Evolutionary conservation across 305 asterid species (phyloP).

Genomic region (Euphrasia arctica): DNA sequence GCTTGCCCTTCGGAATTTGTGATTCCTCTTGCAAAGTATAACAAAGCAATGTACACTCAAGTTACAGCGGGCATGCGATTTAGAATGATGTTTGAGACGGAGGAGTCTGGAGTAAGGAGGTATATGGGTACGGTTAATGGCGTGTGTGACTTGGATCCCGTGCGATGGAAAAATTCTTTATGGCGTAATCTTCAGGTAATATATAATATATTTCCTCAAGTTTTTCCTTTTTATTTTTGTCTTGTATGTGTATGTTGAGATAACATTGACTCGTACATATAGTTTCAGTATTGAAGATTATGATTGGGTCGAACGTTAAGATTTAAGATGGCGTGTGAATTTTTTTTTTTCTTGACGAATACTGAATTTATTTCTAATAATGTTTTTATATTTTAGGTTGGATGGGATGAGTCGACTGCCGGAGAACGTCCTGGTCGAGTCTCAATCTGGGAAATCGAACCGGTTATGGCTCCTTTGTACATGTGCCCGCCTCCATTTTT

Average conservation of each 20-base stretch:
- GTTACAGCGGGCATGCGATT: slow-evolving; percentile 72
- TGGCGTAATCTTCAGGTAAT: slow-evolving; percentile 91
- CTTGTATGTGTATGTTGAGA: no score
- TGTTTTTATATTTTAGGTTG: slow-evolving; percentile 44
- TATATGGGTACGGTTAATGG: slow-evolving; percentile 84
- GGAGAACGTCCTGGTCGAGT: slow-evolving; percentile 92
- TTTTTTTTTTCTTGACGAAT: no score
- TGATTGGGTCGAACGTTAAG: background rate
- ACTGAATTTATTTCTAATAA: background rate
- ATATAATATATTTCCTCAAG: no score
- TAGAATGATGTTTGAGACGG: slow-evolving; percentile 87
- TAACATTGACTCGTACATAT: no score
- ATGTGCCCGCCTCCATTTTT: slow-evolving; percentile 94
- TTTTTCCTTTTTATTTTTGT: background rate
- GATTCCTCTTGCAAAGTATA: slow-evolving; percentile 74
- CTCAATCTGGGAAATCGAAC: slow-evolving; percentile 93
- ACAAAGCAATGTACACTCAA: slow-evolving; percentile 74
- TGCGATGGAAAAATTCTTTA: slow-evolving; percentile 77
- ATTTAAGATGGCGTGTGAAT: background rate
- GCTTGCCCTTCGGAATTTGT: slow-evolving; percentile 85
- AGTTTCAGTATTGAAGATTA: no score
- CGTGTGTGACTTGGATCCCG: slow-evolving; percentile 65
- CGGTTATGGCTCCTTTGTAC: slow-evolving; percentile 86
- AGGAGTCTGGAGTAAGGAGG: slow-evolving; percentile 81
- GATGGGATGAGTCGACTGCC: slow-evolving; percentile 99